Conservation (phyloP, 495 filamentous ascomycete genomes). For the Massariosphaeria phaeospora region DNA sequence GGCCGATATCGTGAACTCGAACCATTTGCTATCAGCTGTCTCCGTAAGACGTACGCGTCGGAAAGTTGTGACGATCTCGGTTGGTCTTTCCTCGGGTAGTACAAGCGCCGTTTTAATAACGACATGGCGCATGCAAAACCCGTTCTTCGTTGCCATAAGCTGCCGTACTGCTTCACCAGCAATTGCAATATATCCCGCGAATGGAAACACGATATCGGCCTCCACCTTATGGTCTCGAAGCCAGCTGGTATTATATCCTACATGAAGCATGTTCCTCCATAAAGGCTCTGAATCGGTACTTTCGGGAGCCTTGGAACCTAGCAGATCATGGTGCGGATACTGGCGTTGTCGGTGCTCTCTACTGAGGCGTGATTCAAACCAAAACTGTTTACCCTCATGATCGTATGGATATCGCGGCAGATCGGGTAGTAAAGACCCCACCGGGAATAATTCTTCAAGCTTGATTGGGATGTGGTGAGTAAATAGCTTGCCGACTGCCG, state of each 20-base stretch:
- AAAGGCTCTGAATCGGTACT: neutral
- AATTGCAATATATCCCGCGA: slow-evolving; percentile 9
- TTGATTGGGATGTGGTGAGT: neutral
- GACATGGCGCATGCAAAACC: neutral
- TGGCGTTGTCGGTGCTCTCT: neutral
- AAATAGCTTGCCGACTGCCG: neutral
- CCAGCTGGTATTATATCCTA: slow-evolving; percentile 3
- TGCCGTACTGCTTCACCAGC: slow-evolving; percentile 9
- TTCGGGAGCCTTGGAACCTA: neutral
- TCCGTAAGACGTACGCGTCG: neutral
- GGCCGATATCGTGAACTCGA: neutral
- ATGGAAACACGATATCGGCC: slow-evolving; percentile 10
- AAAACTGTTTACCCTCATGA: neutral
- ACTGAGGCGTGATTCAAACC: neutral
- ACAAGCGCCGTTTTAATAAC: neutral
- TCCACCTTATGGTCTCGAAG: slow-evolving; percentile 12
- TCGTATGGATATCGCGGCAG: neutral
- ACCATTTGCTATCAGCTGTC: neutral
- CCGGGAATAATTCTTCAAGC: neutral
- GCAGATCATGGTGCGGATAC: neutral
- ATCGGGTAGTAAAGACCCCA: neutral
- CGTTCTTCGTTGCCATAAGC: neutral
- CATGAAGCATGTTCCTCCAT: slow-evolving; percentile 3
- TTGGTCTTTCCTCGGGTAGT: neutral
- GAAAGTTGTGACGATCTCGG: slow-evolving; percentile 1